Percentiles rank a stretch among this genome's conserved stretches.
Conservation (phyloP, 2,329 filamentous ascomycete genomes). For the Neofusicoccum umdonicola region DNA sequence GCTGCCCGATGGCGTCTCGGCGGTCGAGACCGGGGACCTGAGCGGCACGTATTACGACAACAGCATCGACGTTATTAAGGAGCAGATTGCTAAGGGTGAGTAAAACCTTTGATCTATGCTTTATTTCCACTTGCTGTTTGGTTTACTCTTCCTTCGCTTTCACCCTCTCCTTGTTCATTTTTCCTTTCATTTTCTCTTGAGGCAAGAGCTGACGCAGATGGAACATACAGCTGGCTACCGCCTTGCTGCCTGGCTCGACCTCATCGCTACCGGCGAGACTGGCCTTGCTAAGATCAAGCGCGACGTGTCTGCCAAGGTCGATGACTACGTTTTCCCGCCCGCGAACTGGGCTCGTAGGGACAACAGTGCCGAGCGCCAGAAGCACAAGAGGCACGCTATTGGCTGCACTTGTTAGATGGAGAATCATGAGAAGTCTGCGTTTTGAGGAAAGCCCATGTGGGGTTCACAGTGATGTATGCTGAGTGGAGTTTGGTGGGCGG, state of each 20-base stretch:
- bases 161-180: background rate
- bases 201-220: background rate
- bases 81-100: conserved; percentile 45
- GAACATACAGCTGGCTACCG: conserved; percentile 29
- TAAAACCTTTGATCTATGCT: background rate
- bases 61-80: conserved; percentile 39
- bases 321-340: conserved; percentile 8
- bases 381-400: conserved; percentile 13
- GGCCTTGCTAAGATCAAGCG: conserved; percentile 10
- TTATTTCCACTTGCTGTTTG: too few relatives aligned
- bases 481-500: too few relatives aligned
- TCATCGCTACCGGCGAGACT: conserved; percentile 28
- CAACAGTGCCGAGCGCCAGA: background rate
- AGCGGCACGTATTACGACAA: conserved; percentile 35
- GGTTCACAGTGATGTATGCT: background rate
- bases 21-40: conserved; percentile 38
- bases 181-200: background rate
- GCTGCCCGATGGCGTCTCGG: conserved; percentile 37
- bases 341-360: background rate
- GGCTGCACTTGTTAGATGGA: conserved; percentile 2
- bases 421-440: background rate
- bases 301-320: background rate
- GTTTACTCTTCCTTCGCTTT: background rate
- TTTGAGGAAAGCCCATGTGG: background rate
- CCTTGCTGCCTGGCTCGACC: conserved; percentile 36